Base-by-base conservation (phyloP, 169 alveolate genomes). In the Amoebophrya sp. region DNA sequence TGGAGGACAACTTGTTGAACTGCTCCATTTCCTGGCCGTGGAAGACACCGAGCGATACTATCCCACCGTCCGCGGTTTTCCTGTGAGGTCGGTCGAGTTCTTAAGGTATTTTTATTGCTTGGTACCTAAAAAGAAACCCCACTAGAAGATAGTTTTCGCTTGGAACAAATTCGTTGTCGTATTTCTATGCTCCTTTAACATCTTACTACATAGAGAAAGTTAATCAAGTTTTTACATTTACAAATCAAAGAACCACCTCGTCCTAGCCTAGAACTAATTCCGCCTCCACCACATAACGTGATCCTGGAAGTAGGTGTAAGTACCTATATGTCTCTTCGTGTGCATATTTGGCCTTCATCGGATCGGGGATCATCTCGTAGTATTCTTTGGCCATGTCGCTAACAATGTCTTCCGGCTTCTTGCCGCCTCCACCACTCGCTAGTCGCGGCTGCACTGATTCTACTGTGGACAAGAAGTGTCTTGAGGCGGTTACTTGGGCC, bases 11-110 rank as follows among this genome's bases (percentile, higher is more conserved):
- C 78, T 95, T 95, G 76, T 96, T 96, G 93, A 96, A 96, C 94
- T 97, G 94, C 55, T 95, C 97, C 91, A 96, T 95, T 95, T 96
- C 99, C 94, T 97, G 97, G n/a, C 97, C 97, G 47, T 96, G 94
- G 94, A 97, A 97, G 83, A 96, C 97, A 78, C 97, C 98, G 90
- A 97, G 91, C 18, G 98, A 96, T 14, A 96, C 95, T 77, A 95
- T 95, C 89, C 92, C 94, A 23, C 91, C 96, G 91, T n/a, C n/a
- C n/a, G n/a, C n/a, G n/a, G n/a, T n/a, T n/a, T n/a, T n/a, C n/a
- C n/a, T n/a, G n/a, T n/a, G n/a, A n/a, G n/a, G n/a, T n/a, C n/a
- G n/a, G n/a, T n/a, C n/a, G n/a, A n/a, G n/a, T n/a, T n/a, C n/a
- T n/a, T n/a, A n/a, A n/a, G n/a, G n/a, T n/a, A n/a, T n/a, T n/a